Percentiles rank a stretch among this genome's conserved stretches.
Evolutionary conservation across 495 filamentous ascomycete genomes (phyloP).

Genomic region (Hypomontagnella submonticulosa): DNA sequence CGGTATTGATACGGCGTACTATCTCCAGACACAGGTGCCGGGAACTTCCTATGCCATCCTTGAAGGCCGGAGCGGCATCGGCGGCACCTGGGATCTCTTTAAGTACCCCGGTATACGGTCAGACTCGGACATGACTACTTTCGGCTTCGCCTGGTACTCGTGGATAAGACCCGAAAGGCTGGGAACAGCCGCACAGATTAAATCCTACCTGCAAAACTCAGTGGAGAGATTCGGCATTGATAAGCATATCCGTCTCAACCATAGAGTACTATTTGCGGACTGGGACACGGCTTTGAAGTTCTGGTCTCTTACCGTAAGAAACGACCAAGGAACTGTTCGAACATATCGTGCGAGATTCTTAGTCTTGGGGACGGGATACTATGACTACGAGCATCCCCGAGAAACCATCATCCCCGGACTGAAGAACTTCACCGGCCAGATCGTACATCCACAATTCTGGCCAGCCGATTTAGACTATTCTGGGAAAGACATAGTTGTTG

Average conservation of each 20-base stretch:
- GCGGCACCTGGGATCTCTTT: slow-evolving; percentile 82
- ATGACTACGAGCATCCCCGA: slow-evolving; percentile 71
- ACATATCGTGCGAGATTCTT: slow-evolving; percentile 65
- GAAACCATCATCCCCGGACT: slow-evolving; percentile 68
- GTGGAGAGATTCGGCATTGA: slow-evolving; percentile 68
- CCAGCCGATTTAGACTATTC: slow-evolving; percentile 60
- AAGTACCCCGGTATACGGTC: slow-evolving; percentile 76
- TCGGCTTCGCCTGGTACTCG: slow-evolving; percentile 68
- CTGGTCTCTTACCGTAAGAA: slow-evolving; percentile 70
- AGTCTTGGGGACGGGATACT: slow-evolving; percentile 73
- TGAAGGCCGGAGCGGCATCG: slow-evolving; percentile 68
- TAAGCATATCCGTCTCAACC: slow-evolving; percentile 67
- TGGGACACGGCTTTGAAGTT: slow-evolving; percentile 68
- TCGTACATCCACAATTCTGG: slow-evolving; percentile 74
- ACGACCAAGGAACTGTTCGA: slow-evolving; percentile 50
- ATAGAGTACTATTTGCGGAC: slow-evolving; percentile 64
- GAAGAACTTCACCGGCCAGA: slow-evolving; percentile 63
- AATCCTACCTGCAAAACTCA: slow-evolving; percentile 72
- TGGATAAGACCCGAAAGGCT: slow-evolving; percentile 66
- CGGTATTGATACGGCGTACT: slow-evolving; percentile 80
- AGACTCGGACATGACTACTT: slow-evolving; percentile 74
- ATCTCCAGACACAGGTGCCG: slow-evolving; percentile 69
- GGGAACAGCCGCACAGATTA: slow-evolving; percentile 68
- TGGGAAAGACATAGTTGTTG: slow-evolving; percentile 64
- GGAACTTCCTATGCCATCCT: slow-evolving; percentile 67